Evolutionary conservation across 1,284 basidiomycete species (phyloP).

Genomic region (Cerrena zonata): DNA sequence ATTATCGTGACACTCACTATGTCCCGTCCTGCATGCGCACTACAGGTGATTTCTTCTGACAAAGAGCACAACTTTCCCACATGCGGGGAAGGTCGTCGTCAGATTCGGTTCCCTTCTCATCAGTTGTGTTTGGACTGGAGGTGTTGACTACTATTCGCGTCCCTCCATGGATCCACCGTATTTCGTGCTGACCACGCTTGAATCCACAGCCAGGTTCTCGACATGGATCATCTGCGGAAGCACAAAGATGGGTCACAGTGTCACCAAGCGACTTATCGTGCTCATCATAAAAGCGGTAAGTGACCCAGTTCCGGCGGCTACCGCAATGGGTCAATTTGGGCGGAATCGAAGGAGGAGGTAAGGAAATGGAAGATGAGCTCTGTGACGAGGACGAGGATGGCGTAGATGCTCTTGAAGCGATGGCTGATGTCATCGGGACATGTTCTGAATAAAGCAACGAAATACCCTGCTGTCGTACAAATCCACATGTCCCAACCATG

Average conservation of each 20-base stretch:
- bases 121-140: conserved; percentile 6
- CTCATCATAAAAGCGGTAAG: conserved; percentile 43
- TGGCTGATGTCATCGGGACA: conserved; percentile 26
- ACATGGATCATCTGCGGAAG: conserved; percentile 34
- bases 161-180: conserved; percentile 45
- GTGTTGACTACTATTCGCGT: conserved; percentile 37
- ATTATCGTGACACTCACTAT: conserved; percentile 39
- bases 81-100: conserved; percentile 33
- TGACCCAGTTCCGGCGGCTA: conserved; percentile 40
- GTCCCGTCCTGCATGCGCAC: conserved; percentile 48
- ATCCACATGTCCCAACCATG: conserved; percentile 48
- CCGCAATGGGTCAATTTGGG: conserved; percentile 23
- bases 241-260: conserved; percentile 31
- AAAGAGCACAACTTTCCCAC: conserved; percentile 55
- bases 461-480: conserved; percentile 55
- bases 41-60: conserved; percentile 36
- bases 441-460: conserved; percentile 50
- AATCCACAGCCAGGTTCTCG: conserved; percentile 36
- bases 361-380: conserved; percentile 14
- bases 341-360: conserved; percentile 5
- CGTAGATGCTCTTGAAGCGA: conserved; percentile 2
- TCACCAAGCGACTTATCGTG: conserved; percentile 43
- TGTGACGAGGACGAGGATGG: conserved; percentile 2
- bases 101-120: conserved; percentile 13
- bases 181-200: conserved; percentile 41